Conservation (phyloP, 2,329 filamentous ascomycete genomes). For the Fusarium denticulatum region DNA sequence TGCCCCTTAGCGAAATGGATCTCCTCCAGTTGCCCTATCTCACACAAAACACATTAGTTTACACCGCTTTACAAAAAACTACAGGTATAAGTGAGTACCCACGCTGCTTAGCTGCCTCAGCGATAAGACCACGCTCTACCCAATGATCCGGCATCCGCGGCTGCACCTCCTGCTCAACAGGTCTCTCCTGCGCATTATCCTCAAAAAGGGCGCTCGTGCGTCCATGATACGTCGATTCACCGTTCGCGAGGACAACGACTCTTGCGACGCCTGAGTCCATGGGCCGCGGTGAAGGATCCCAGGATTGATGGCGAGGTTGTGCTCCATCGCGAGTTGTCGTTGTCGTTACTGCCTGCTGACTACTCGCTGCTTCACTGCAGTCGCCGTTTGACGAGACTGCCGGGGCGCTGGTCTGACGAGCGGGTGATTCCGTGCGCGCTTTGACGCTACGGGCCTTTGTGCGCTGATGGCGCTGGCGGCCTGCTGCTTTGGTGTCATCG, state of each 20-base stretch:
- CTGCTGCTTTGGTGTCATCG: conserved; percentile 13
- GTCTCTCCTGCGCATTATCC: conserved; percentile 34
- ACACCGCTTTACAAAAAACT: background rate
- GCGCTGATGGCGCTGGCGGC: conserved; percentile 34
- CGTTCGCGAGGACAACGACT: conserved; percentile 53
- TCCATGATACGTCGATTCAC: conserved; percentile 59
- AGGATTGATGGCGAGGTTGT: background rate
- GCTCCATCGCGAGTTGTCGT: background rate
- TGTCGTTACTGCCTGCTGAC: background rate
- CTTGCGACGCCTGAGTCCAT: conserved; percentile 44
- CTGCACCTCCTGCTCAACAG: conserved; percentile 37
- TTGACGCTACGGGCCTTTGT: conserved; percentile 13
- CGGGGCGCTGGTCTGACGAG: background rate
- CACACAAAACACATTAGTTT: background rate
- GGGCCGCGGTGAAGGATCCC: background rate
- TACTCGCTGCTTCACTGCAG: background rate
- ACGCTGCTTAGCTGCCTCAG: conserved; percentile 37
- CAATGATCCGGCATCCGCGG: conserved; percentile 50
- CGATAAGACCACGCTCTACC: conserved; percentile 54
- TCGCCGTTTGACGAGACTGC: background rate
- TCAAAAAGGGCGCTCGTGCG: conserved; percentile 61
- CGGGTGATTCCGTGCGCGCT: background rate
- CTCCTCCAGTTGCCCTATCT: conserved; percentile 58
- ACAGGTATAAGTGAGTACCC: background rate
- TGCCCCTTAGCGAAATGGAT: conserved; percentile 56